Base-by-base conservation (phyloP, 1,139 yeast genomes). In the Meyerozyma guilliermondii region DNA sequence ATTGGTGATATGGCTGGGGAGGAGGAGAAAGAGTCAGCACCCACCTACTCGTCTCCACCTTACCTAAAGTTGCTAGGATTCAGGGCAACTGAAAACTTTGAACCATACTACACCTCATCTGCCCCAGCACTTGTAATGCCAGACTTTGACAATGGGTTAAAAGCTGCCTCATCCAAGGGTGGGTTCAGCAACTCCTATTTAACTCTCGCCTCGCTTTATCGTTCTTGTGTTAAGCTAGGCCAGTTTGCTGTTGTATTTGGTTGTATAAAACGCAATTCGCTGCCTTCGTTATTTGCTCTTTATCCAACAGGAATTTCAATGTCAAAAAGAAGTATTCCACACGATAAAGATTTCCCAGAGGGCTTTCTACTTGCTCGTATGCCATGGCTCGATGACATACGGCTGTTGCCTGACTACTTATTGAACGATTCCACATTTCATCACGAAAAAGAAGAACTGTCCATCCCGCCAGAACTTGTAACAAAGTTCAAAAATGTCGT, bases 231-330 rank as follows among this genome's bases (percentile, higher is more conserved):
- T 3, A 69, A 69, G 41, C 66, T 75, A 40, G 54, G 69, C 4
- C 78, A 77, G 53, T 81, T 76, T 52, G 94, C 87, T 0, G 62
- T 92, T 8, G 75, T 85, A 2, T 87, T 89, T 81, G 91, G 95
- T 1, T 77, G 82, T 52, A 54, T 73, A 6, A 74, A 83, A 46
- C 65, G 60, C 39, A 71, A 70, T 47, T 63, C 88, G 0, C 60
- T 73, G 40, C 94, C 96, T 0, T 52, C 68, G 3, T 51, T 87
- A 39, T 84, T 74, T 52, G 78, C 83, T 0, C 54, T 88, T 45
- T 68, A 80, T 40, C 87, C 95, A 0, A 73, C 86, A 0, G 52
- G 63, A 42, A 44, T 60, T 3, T 42, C 46, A 6, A 51, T 48
- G 38, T 59, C 66, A 5, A 41, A 55, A 7, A 50, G 48, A 39